Evolutionary conservation across 768 basidiomycete species (phyloP).

Genomic region (Lentinula aciculospora): DNA sequence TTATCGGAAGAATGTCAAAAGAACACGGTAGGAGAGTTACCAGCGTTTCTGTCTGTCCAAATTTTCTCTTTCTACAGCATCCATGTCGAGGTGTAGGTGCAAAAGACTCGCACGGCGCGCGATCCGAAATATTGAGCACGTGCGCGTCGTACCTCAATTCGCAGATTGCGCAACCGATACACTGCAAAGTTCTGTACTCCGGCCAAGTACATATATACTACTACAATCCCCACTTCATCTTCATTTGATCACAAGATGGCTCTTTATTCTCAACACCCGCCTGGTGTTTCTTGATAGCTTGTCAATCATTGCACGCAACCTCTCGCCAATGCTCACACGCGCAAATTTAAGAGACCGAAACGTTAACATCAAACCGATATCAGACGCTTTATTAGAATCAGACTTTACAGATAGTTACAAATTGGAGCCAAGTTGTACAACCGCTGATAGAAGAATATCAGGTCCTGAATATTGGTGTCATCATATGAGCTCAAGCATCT

Average conservation of each 20-base stretch:
- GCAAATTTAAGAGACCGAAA: neutral
- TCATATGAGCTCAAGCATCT: slow-evolving; percentile 19
- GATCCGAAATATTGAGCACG: too few species aligned
- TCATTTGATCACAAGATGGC: neutral
- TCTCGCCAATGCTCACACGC: neutral
- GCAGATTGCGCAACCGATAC: neutral
- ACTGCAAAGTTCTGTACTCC: too few species aligned
- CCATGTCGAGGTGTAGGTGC: slow-evolving; percentile 39
- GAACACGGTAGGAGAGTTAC: slow-evolving; percentile 24
- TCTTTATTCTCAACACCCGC: neutral
- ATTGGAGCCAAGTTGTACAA: neutral
- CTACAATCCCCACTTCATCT: neutral
- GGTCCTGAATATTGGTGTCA: slow-evolving; percentile 21
- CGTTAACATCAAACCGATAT: neutral
- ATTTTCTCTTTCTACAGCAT: slow-evolving; percentile 79
- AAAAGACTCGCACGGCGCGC: too few species aligned
- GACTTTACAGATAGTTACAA: neutral
- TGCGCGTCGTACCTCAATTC: neutral
- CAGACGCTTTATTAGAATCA: slow-evolving; percentile 4
- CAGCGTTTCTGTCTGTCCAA: slow-evolving; percentile 65
- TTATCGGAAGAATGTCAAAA: slow-evolving; percentile 4
- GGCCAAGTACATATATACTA: too few species aligned
- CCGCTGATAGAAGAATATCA: slow-evolving; percentile 18
- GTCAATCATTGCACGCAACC: neutral
- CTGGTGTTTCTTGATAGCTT: neutral